These are phyloP conservation scores for Cornus suecica DNA, from an alignment of 148 eudicot species.

Conservation along the genomic window DNA sequence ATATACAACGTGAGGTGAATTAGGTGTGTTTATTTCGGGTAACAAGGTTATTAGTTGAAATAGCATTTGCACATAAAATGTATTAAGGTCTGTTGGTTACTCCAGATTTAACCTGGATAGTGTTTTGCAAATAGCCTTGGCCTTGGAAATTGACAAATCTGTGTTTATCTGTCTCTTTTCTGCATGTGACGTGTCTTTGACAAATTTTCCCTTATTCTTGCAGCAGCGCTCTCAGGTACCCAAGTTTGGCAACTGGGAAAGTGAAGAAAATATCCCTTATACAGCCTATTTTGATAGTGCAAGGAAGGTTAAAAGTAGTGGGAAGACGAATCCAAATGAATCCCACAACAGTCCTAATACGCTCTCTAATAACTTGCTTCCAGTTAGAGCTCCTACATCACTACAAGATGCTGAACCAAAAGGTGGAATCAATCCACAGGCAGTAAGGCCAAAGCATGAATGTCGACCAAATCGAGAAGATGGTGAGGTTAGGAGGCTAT, in stretches of 20 bases:
- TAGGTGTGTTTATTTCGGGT: neutral
- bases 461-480: conserved; percentile 30
- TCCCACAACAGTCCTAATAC: conserved; percentile 17
- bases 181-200: neutral
- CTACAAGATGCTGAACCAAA: conserved; percentile 12
- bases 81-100: neutral
- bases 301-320: conserved; percentile 30
- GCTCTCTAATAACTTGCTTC: neutral
- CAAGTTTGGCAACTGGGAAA: conserved; percentile 56
- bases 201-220: conserved; percentile 15
- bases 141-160: neutral
- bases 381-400: neutral
- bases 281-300: conserved; percentile 43
- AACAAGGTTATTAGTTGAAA: neutral
- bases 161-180: neutral
- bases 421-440: conserved; percentile 25
- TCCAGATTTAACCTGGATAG: neutral
- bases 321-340: conserved; percentile 29
- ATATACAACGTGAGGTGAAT: neutral
- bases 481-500: conserved; percentile 20
- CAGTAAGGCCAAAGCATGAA: conserved; percentile 25
- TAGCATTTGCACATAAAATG: neutral
- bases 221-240: conserved; percentile 45
- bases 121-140: neutral
- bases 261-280: conserved; percentile 37